phyloP scores from a whole-genome alignment of 768 basidiomycete genomes.

The Pleurotus platypus region DNA sequence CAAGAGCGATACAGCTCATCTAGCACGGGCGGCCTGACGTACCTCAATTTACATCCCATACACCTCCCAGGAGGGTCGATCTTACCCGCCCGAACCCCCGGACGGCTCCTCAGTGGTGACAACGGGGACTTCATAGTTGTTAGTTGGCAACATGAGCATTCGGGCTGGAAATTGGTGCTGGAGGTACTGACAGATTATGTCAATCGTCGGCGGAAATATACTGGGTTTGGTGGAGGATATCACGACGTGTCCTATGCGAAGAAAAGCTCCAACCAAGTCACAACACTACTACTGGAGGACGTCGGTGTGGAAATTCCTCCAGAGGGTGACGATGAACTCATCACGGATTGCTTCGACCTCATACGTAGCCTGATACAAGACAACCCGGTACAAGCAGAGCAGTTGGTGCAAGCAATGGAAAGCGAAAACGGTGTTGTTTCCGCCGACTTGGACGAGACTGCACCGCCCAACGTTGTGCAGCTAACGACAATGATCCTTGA shows the following conservation, averaged over 20 bases:
- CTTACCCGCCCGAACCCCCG: constrained; percentile 63
- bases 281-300: constrained; percentile 56
- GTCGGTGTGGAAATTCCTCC: constrained; percentile 68
- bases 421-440: constrained; percentile 48
- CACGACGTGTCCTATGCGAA: constrained; percentile 53
- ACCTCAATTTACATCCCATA: constrained; percentile 63
- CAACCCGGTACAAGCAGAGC: constrained; percentile 59
- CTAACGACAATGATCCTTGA: constrained; percentile 79
- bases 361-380: constrained; percentile 74
- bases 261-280: constrained; percentile 32
- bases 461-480: constrained; percentile 72
- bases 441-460: constrained; percentile 47
- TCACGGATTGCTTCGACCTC: constrained; percentile 76
- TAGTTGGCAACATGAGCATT: constrained; percentile 78
- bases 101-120: constrained; percentile 70
- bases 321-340: constrained; percentile 57
- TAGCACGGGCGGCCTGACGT: constrained; percentile 48
- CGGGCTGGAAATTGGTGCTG: constrained; percentile 84
- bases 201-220: constrained; percentile 44
- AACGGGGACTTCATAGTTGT: constrained; percentile 67
- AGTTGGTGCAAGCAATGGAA: constrained; percentile 68
- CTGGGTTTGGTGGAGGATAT: constrained; percentile 37
- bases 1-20: constrained; percentile 57
- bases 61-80: constrained; percentile 74
- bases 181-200: constrained; percentile 79